Conservation (phyloP, 352 stramenopile genomes). For the Phytopythium montanum region DNA sequence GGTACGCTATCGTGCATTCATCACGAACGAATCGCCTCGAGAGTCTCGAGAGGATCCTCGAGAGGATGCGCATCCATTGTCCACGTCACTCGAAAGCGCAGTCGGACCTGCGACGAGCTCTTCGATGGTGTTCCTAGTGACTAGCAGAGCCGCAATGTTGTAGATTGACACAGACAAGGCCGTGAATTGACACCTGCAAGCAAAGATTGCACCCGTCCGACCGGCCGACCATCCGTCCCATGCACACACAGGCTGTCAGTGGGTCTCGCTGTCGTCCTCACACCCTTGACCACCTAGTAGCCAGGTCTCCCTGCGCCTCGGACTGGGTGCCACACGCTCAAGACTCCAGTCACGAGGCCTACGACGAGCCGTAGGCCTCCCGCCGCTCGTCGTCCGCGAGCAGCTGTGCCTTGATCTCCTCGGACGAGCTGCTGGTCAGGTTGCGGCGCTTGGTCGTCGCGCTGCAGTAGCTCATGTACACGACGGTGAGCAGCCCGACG, state of each 20-base stretch:
- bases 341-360: no score
- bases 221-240: neutral
- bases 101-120: neutral
- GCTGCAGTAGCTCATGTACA: conserved; percentile 76
- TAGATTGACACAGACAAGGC: neutral
- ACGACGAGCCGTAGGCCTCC: conserved; percentile 18
- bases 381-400: conserved; percentile 13
- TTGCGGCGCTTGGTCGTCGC: conserved; percentile 18
- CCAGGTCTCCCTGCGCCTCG: neutral
- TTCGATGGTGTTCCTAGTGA: neutral
- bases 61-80: neutral
- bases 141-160: neutral
- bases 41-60: no score
- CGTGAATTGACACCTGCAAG: neutral
- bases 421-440: conserved; percentile 21
- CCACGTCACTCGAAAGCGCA: neutral
- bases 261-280: neutral
- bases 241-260: neutral
- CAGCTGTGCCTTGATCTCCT: conserved; percentile 25
- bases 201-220: neutral
- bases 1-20: neutral
- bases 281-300: neutral
- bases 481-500: conserved; percentile 51
- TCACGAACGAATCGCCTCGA: neutral
- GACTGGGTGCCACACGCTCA: neutral